phyloP scores from a whole-genome alignment of 139 green algal species.

The Coccomyxa sp. region DNA sequence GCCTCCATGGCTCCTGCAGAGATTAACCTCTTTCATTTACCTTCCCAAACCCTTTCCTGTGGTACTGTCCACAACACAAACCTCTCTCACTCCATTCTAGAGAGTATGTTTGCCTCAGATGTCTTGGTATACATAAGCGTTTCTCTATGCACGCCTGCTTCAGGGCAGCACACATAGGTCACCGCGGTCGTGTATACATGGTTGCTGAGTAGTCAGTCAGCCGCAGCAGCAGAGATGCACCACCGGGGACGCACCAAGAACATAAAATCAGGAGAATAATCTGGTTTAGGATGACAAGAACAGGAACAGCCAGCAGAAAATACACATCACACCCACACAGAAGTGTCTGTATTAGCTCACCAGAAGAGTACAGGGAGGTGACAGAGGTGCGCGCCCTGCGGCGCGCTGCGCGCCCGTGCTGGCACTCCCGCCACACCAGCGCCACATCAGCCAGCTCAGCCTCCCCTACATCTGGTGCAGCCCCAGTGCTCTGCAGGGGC shows the following conservation, averaged over 20 bases:
- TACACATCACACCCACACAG: too few relatives aligned
- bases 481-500: too few relatives aligned
- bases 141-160: too few relatives aligned
- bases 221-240: not conserved
- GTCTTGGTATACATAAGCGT: too few relatives aligned
- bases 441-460: slow-evolving; percentile 1
- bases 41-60: too few relatives aligned
- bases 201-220: not conserved
- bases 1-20: not conserved
- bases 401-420: not conserved
- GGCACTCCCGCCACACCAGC: not conserved
- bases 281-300: not conserved
- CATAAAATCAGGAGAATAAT: not conserved
- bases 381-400: not conserved
- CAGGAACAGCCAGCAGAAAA: not conserved
- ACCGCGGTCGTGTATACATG: too few relatives aligned
- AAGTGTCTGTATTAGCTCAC: too few relatives aligned
- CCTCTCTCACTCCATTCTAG: too few relatives aligned
- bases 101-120: too few relatives aligned
- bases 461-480: not conserved
- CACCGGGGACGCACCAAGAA: not conserved
- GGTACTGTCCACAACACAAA: too few relatives aligned
- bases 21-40: too few relatives aligned
- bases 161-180: too few relatives aligned
- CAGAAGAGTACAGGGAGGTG: not conserved